phyloP scores from a whole-genome alignment of 2,329 filamentous ascomycete species.

The Exophiala mesophila region DNA sequence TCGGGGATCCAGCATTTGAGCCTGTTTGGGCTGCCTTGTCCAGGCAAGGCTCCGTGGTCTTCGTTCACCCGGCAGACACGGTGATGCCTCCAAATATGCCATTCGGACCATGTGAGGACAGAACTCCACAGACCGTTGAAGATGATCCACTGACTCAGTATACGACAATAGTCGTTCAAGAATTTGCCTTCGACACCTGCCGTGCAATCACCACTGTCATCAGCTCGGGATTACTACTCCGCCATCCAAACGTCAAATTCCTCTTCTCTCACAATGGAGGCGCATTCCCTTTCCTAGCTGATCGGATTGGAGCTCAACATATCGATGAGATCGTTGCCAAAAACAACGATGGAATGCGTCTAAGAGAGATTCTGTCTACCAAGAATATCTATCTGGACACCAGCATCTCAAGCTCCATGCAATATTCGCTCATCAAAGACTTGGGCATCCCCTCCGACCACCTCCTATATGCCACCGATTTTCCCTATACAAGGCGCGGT shows the following conservation, averaged over 20 bases:
- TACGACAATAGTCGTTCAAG: constrained; percentile 2
- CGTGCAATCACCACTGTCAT: constrained; percentile 1
- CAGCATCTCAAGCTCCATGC: neutral
- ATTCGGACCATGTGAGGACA: neutral
- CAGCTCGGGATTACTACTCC: neutral
- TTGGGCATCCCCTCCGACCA: constrained; percentile 1
- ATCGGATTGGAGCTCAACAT: constrained; percentile 1
- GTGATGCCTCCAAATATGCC: neutral
- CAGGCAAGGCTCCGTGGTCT: neutral
- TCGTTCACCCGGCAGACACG: neutral
- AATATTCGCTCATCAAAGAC: constrained; percentile 1
- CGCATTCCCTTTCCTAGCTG: constrained; percentile 1
- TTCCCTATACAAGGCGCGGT: neutral
- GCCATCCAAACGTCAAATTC: neutral
- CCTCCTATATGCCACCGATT: constrained; percentile 2
- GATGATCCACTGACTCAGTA: too few species aligned
- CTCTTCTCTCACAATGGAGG: constrained; percentile 3
- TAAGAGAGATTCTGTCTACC: neutral
- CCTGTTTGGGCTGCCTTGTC: neutral
- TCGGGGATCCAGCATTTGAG: neutral
- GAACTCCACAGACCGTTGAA: too few species aligned
- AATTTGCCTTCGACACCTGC: constrained; percentile 2
- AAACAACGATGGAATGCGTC: neutral
- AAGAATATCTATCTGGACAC: constrained; percentile 1
- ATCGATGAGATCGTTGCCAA: constrained; percentile 1